Evolutionary conservation across 2,329 filamentous ascomycete genomes (phyloP), one percentile per base, ranked within the genome.

Genomic region (Cladophialophora yegresii): DNA sequence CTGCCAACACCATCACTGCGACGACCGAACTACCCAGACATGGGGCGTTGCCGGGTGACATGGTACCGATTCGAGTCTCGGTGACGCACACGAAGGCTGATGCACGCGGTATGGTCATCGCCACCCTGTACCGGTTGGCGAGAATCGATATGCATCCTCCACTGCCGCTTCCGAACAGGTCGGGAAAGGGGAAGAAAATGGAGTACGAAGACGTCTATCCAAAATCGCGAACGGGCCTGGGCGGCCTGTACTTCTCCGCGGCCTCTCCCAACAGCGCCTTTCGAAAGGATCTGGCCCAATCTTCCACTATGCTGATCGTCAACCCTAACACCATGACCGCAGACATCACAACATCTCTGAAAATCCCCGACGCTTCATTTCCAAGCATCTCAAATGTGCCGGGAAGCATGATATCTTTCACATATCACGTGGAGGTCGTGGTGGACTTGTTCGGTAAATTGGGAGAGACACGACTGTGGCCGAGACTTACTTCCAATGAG

Each of bases 331-430:
- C 88, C 0, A 82, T 97, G 69, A 89, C 87, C 22, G 87, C 92
- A 1, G 89, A 89, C 53, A 86, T 98, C 49, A 95, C 89, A 16
- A 89, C 92, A 3, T 89, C 90, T 2, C 86, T 99, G 16, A 87
- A 91, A 70, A 86, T 98, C 2, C 95, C 95, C 0, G 92, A 96
- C 68, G 91, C 96, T 72, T 87, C 88, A 0, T 98, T 98, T 71
- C 93, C 95, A 0, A 96, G 93, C 1, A 98, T 98, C 67, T 87
- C 87, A 30, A 89, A 88, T 61, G 92, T 97, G 0, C 95, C 95
- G 0, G 92, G 93, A 3, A 89, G 91, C 36, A 95, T 98, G 88
- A 95, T 99, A 69, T 92, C 89, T 71, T 98, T 99, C 80, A 91
- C 89, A 70, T 98, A 99, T 73, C 91, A 93, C 70, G 84, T 97